Evolutionary conservation across 805 yeast genomes (phyloP).

Genomic region (Yarrowia sp.): DNA sequence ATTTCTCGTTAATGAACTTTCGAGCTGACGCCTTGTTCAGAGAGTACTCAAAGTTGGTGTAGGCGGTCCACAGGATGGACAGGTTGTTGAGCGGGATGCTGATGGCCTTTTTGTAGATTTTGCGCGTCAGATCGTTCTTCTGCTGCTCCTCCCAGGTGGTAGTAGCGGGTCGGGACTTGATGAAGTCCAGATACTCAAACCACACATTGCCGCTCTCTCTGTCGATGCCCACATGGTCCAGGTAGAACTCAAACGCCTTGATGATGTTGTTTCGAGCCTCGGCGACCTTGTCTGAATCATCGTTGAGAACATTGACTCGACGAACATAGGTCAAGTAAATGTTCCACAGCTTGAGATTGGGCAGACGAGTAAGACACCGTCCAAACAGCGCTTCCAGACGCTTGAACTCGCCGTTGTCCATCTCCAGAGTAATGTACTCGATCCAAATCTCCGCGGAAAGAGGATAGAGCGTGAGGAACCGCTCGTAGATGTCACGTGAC

Average conservation of each 20-base stretch:
- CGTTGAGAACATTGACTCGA: conserved; percentile 57
- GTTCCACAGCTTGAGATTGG: conserved; percentile 69
- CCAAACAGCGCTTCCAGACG: conserved; percentile 65
- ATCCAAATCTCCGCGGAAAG: conserved; percentile 73
- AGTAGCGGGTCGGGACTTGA: conserved; percentile 58
- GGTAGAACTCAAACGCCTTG: conserved; percentile 81
- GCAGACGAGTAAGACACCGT: conserved; percentile 58
- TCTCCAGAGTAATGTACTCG: conserved; percentile 62
- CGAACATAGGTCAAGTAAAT: conserved; percentile 77
- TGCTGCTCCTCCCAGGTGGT: conserved; percentile 80
- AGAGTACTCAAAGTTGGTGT: conserved; percentile 80
- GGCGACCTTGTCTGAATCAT: conserved; percentile 64
- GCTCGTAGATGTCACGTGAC: conserved; percentile 56
- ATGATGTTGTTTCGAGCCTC: conserved; percentile 73
- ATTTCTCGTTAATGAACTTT: conserved; percentile 76
- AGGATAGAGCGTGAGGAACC: conserved; percentile 63
- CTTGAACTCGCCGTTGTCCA: conserved; percentile 62
- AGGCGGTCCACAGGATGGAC: conserved; percentile 77
- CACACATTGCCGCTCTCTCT: conserved; percentile 68
- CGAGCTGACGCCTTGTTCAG: conserved; percentile 74
- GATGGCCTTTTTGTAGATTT: conserved; percentile 65
- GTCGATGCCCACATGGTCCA: conserved; percentile 76
- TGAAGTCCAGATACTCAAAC: conserved; percentile 78
- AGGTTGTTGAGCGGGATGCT: conserved; percentile 73
- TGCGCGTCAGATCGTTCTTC: conserved; percentile 71